These are phyloP conservation scores for Chaetomium cochliodes DNA, from an alignment of 495 filamentous ascomycete genomes.

Conservation along the genomic window DNA sequence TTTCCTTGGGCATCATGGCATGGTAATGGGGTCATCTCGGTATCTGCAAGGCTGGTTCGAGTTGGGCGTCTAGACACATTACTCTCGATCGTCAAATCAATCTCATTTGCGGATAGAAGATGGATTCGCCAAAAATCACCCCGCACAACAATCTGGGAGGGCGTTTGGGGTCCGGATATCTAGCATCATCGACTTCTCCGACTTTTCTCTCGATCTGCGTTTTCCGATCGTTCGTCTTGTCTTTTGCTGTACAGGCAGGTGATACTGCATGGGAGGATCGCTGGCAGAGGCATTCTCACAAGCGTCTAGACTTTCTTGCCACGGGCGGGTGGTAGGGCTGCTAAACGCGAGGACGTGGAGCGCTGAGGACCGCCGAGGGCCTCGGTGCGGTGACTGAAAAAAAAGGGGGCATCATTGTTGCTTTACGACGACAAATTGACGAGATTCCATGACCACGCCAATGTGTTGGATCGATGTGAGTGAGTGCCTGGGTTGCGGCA, in stretches of 20 bases:
- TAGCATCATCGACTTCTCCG: conserved; percentile 58
- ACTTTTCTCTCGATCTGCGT: conserved; percentile 42
- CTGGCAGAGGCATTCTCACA: conserved; percentile 54
- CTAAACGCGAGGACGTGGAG: conserved; percentile 56
- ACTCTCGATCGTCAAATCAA: conserved; percentile 41
- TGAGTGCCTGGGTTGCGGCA: conserved; percentile 9
- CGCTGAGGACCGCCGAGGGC: conserved; percentile 56
- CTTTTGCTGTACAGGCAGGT: conserved; percentile 42
- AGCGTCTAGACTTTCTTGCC: conserved; percentile 39
- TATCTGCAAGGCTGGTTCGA: conserved; percentile 50
- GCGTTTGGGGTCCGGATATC: conserved; percentile 85
- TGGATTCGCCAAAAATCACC: conserved; percentile 62
- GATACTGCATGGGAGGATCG: conserved; percentile 54
- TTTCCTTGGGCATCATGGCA: conserved; percentile 50
- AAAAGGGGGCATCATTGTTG: conserved; percentile 46
- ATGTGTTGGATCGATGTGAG: conserved; percentile 11
- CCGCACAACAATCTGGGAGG: conserved; percentile 44
- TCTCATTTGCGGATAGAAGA: conserved; percentile 70
- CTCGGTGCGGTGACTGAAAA: conserved; percentile 43
- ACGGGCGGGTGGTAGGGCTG: conserved; percentile 33
- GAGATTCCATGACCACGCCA: conserved; percentile 45
- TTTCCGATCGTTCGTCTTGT: conserved; percentile 32
- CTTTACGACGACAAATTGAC: conserved; percentile 55
- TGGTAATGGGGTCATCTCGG: conserved; percentile 48
- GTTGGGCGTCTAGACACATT: conserved; percentile 52